Evolutionary conservation across 768 basidiomycete genomes (phyloP), one percentile per base, ranked within the genome.

Genomic region (Floccularia luteovirens): DNA sequence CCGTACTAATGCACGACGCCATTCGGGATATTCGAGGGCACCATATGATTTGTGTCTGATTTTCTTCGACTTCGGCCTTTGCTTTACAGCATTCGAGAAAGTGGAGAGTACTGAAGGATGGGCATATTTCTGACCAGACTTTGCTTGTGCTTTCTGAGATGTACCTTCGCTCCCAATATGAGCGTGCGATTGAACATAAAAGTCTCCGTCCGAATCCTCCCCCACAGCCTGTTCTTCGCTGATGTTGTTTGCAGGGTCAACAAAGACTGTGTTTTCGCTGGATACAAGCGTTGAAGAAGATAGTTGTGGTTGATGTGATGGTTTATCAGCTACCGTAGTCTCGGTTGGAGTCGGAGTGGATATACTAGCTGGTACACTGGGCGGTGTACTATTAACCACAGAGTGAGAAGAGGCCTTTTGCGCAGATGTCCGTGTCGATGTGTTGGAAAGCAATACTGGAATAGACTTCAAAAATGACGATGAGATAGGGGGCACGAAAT

Each of bases 1-100:
- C 28, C 65, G 59, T 1, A 75, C 63, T 0, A 77, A 50, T 2
- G 65, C 63, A 0, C 62, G 49, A 0, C 82, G 71, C 82, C 82
- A 86, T 47, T 82, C 81, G 0, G 82, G 82, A 53, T 79, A 84
- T 0, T 71, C 73, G 1, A 80, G 54, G 0, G 71, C 64, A 3
- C 64, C 61, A 13, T 65, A 59, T 11, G 52, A 48, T 22, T 48
- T 22, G 8, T 38, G 45, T 2, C 39, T 43, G n/a, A 38, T 39
- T 27, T 6, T 30, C 14, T 22, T 31, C 23, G 40, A 31, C 11
- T 27, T 23, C 17, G 31, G 31, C 14, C 31, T 36, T n/a, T n/a
- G n/a, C n/a, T n/a, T n/a, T n/a, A n/a, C n/a, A n/a, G n/a, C n/a
- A n/a, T n/a, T n/a, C n/a, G n/a, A n/a, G 14, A 16, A n/a, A 25